Conservation (phyloP, 108 stramenopile species). For the Discostella pseudostelligera region DNA sequence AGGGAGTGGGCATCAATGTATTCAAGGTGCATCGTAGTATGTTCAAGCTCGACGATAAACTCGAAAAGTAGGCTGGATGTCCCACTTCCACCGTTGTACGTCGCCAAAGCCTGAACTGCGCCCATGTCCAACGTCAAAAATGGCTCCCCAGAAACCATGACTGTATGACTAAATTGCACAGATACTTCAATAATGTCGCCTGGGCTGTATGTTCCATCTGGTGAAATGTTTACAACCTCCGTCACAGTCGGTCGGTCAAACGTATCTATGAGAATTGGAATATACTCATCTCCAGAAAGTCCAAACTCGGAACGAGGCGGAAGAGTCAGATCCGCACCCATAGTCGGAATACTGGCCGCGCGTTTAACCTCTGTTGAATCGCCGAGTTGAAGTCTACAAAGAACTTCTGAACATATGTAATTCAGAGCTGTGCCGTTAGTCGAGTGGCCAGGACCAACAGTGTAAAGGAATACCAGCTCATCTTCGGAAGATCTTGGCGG, state of each 20-base stretch:
- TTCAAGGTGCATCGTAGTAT: conserved; percentile 36
- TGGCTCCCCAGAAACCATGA: conserved; percentile 51
- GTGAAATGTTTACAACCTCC: conserved; percentile 10
- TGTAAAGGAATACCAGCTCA: conserved; percentile 32
- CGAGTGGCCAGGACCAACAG: conserved; percentile 21
- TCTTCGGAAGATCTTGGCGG: conserved; percentile 13
- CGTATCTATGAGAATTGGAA: conserved; percentile 35
- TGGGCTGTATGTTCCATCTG: conserved; percentile 30
- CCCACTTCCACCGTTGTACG: conserved; percentile 32
- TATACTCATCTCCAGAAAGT: conserved; percentile 17
- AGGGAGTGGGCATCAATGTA: conserved; percentile 45
- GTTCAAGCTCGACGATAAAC: conserved; percentile 38
- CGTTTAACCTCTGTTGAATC: conserved; percentile 23
- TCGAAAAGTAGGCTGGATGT: conserved; percentile 33
- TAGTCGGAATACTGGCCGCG: conserved; percentile 20
- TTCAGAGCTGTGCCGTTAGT: conserved; percentile 25
- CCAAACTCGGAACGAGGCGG: conserved; percentile 1
- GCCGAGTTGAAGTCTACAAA: conserved; percentile 20
- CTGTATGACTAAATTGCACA: conserved; percentile 44
- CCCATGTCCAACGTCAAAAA: conserved; percentile 51
- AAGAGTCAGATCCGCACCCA: conserved; percentile 39
- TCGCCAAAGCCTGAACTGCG: conserved; percentile 22
- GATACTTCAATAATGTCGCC: conserved; percentile 53
- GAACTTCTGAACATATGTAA: conserved; percentile 12
- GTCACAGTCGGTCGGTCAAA: conserved; percentile 16